Base-by-base conservation (phyloP, 140 eudicot genomes). In the Bidens hawaiensis region DNA sequence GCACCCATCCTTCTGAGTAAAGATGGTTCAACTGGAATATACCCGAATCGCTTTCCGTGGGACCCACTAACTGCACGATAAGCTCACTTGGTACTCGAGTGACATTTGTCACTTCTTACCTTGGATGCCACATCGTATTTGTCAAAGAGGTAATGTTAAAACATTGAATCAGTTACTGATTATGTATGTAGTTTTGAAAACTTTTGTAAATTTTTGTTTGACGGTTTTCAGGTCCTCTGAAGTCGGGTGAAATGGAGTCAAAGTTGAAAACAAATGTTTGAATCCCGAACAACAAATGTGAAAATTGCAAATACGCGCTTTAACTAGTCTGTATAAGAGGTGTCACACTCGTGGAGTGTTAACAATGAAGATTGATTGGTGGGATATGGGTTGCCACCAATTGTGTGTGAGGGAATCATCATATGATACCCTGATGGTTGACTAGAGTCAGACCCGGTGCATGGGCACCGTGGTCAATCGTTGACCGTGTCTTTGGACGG, bases 51-150 rank as follows among this genome's bases (percentile, higher is more conserved):
- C 59, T 49, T 70, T 59, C 68, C 49, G 54, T 64, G 89, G 85
- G 11, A 45, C 40, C 24, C 36, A 24, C 79, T 68, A 48, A 55
- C 62, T 49, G 69, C 78, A 69, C 79, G 79, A 79, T 62, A 60
- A 82, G 69, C 15, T 43, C 69, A 63, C 70, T 78, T 64, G 74
- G 69, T 83, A 61, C 80, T 54, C 47, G 68, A 74, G 78, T 79
- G 86, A 72, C 79, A n/a, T 55, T 16, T 75, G 4, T 77, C 68
- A 43, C 66, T 70, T 68, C 72, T 68, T 78, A 60, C 77, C 88
- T 78, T 78, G 77, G 68, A 71, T 76, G 76, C 76, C 68, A 49
- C 34, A 47, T 17, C 11, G 11, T 73, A 60, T 64, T 72, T 60
- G 40, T 69, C 73, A 72, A 47, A 73, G 67, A 83, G 90, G 90